phyloP scores from a whole-genome alignment of 306 rosid species.

The Cucurbita ficifolia region DNA sequence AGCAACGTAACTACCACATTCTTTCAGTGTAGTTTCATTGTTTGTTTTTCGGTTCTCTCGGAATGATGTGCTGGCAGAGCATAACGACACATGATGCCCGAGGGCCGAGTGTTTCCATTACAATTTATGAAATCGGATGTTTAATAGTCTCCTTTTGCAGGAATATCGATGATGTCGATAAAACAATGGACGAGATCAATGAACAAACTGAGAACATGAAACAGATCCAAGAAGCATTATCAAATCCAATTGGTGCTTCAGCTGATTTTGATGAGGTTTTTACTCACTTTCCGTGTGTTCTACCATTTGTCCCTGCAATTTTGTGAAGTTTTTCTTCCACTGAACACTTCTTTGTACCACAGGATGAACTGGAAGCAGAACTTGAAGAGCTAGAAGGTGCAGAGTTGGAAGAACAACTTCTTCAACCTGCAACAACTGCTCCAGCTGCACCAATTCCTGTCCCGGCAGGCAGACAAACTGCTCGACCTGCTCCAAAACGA shows the following conservation, averaged over 20 bases:
- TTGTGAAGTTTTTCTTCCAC: neutral
- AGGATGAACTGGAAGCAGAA: slow-evolving; percentile 97
- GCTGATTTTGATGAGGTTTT: slow-evolving; percentile 93
- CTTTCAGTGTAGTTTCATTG: neutral
- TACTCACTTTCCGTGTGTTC: neutral
- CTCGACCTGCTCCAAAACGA: slow-evolving; percentile 66
- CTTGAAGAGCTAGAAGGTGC: slow-evolving; percentile 97
- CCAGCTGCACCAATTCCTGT: slow-evolving; percentile 80
- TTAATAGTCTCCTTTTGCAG: slow-evolving; percentile 24
- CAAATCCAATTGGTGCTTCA: slow-evolving; percentile 74
- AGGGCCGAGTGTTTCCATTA: neutral
- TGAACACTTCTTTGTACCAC: slow-evolving; percentile 1
- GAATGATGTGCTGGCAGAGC: neutral
- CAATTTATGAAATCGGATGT: neutral
- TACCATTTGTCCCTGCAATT: neutral
- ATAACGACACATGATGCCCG: neutral
- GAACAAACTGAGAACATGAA: slow-evolving; percentile 98
- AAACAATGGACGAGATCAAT: slow-evolving; percentile 97
- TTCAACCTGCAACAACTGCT: slow-evolving; percentile 82
- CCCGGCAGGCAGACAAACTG: slow-evolving; percentile 65
- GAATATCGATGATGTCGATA: slow-evolving; percentile 92
- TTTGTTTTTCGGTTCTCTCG: neutral
- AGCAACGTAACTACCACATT: slow-evolving; percentile 53
- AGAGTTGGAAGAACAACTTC: slow-evolving; percentile 94
- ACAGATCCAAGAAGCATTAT: slow-evolving; percentile 90